These are phyloP conservation scores for Aplosporella prunicola DNA, from an alignment of 2,329 filamentous ascomycete species.

Conservation along the genomic window DNA sequence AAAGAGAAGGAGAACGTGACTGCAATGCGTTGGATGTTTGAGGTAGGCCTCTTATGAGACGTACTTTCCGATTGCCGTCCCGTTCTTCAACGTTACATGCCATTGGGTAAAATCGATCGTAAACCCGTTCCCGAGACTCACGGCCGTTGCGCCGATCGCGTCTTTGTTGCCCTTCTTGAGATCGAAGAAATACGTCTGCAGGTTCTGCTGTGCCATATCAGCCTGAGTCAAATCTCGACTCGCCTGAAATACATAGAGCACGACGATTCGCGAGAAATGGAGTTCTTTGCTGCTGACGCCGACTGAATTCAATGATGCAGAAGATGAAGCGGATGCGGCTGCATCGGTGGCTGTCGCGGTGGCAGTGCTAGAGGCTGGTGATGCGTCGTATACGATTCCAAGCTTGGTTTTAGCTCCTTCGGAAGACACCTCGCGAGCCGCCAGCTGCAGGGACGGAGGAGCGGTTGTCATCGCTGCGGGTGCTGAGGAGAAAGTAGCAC, in stretches of 20 bases:
- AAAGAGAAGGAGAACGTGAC: too few species aligned
- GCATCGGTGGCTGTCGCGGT: slow-evolving; percentile 13
- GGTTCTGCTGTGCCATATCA: slow-evolving; percentile 33
- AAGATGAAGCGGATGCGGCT: slow-evolving; percentile 14
- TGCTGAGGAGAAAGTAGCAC: not conserved
- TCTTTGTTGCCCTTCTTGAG: slow-evolving; percentile 22
- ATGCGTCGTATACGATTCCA: slow-evolving; percentile 22
- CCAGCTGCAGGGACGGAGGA: slow-evolving; percentile 5
- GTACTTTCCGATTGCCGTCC: not conserved
- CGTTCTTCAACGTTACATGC: not conserved
- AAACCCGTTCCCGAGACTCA: slow-evolving; percentile 11
- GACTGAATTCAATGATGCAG: slow-evolving; percentile 7
- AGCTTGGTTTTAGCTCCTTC: slow-evolving; percentile 21
- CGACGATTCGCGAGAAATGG: slow-evolving; percentile 38
- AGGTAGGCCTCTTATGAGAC: too few species aligned
- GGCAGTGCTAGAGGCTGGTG: slow-evolving; percentile 9
- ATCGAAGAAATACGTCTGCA: slow-evolving; percentile 30
- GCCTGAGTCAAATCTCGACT: slow-evolving; percentile 30
- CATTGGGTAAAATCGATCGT: slow-evolving; percentile 18
- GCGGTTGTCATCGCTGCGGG: not conserved
- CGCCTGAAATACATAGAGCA: slow-evolving; percentile 37
- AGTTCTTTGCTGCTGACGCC: slow-evolving; percentile 15
- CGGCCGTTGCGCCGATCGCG: slow-evolving; percentile 14
- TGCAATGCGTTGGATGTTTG: too few species aligned
- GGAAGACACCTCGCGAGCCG: not conserved